These are phyloP conservation scores for Phytophthora aleatoria DNA, from an alignment of 352 stramenopile genomes.

Conservation along the genomic window DNA sequence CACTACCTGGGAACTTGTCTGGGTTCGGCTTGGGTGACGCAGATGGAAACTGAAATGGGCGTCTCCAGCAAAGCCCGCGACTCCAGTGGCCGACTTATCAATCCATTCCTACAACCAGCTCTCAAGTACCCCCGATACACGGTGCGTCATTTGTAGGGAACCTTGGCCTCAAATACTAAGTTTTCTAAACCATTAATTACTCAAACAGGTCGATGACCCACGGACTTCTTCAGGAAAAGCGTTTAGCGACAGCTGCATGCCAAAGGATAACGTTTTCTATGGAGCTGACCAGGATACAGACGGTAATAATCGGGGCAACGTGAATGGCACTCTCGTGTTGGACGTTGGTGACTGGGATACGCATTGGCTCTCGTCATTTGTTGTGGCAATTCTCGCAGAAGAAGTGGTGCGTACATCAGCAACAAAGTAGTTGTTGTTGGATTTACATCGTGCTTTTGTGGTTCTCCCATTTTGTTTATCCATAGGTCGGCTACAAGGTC, in stretches of 20 bases:
- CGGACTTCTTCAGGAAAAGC: conserved; percentile 14
- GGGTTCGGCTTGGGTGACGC: conserved; percentile 41
- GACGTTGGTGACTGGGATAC: conserved; percentile 48
- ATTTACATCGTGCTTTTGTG: not conserved
- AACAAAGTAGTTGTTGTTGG: not conserved
- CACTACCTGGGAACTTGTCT: conserved; percentile 59
- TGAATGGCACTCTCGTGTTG: conserved; percentile 38
- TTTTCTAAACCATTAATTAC: not conserved
- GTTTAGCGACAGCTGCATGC: conserved; percentile 22
- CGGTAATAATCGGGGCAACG: conserved; percentile 11
- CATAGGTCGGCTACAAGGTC: conserved; percentile 40
- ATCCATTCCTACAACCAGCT: conserved; percentile 52
- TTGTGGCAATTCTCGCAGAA: conserved; percentile 51
- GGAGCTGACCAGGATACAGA: conserved; percentile 25
- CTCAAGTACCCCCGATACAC: conserved; percentile 37
- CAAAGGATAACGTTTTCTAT: conserved; percentile 21
- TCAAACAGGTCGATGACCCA: conserved; percentile 4
- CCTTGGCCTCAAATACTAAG: not conserved
- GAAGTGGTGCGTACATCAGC: conserved; percentile 37
- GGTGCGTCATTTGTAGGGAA: conserved; percentile 5
- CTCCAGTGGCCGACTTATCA: conserved; percentile 28
- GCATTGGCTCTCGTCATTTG: conserved; percentile 41
- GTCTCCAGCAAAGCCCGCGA: conserved; percentile 37
- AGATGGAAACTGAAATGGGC: conserved; percentile 26
- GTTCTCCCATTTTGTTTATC: not conserved